These are phyloP conservation scores for Eudorina sp. DNA, from an alignment of 139 green algal genomes.

Conservation along the genomic window DNA sequence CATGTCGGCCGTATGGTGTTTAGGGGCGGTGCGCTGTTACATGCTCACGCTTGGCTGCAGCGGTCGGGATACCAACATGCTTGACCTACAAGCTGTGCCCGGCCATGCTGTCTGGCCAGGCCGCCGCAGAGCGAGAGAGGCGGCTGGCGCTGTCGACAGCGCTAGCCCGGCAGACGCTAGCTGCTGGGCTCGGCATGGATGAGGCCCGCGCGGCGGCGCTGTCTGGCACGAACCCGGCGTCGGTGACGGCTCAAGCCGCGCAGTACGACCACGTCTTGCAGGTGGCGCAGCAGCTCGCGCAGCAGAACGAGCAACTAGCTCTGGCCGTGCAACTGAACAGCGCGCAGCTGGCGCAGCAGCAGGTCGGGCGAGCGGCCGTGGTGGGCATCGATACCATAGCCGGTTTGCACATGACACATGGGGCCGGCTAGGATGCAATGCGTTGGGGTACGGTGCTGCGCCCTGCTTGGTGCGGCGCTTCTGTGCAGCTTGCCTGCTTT, in stretches of 20 bases:
- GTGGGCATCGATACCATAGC: not conserved
- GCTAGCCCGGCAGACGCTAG: slow-evolving; percentile 46
- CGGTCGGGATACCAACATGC: too few species aligned
- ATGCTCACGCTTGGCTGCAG: too few species aligned
- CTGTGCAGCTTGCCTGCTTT: too few species aligned
- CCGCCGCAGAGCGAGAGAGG: slow-evolving; percentile 43
- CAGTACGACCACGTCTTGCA: slow-evolving; percentile 53
- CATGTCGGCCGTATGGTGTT: too few species aligned
- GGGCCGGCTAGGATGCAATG: too few species aligned
- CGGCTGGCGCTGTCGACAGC: slow-evolving; percentile 47
- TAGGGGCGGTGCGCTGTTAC: too few species aligned
- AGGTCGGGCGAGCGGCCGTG: not conserved
- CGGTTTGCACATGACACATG: not conserved
- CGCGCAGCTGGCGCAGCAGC: slow-evolving; percentile 38
- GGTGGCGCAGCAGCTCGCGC: slow-evolving; percentile 45
- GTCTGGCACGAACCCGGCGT: not conserved
- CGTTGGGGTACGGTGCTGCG: too few species aligned
- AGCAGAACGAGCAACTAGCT: slow-evolving; percentile 50
- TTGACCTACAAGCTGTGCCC: too few species aligned
- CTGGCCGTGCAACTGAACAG: slow-evolving; percentile 42
- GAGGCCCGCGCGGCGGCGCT: slow-evolving; percentile 2
- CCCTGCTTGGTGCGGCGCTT: too few species aligned
- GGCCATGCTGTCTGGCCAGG: too few species aligned
- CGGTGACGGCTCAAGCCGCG: not conserved
- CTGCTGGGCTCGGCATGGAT: slow-evolving; percentile 13